These are phyloP conservation scores for Penicillium sp. DNA, from an alignment of 2,329 filamentous ascomycete genomes.

Conservation along the genomic window DNA sequence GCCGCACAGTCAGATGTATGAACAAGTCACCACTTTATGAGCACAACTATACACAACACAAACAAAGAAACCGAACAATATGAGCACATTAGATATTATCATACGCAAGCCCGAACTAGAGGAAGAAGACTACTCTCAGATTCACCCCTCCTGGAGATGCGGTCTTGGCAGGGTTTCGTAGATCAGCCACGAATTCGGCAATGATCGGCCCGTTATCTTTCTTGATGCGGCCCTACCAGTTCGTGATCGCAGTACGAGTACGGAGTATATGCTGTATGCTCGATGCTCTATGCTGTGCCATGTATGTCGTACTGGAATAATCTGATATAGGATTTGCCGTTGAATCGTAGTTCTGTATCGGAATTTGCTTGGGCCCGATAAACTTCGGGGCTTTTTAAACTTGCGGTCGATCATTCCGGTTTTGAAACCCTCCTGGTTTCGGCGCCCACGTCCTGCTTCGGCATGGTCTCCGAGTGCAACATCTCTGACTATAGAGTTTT, in stretches of 20 bases:
- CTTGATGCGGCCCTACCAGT: constrained; percentile 10
- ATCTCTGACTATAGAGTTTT: neutral
- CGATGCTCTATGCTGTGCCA: neutral
- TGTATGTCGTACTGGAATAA: neutral
- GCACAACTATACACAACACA: neutral
- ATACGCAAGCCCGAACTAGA: neutral
- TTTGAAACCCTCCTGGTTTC: neutral
- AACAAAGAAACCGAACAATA: neutral
- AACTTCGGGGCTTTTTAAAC: constrained; percentile 13
- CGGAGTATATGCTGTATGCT: neutral
- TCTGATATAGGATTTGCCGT: neutral
- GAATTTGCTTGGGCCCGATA: constrained; percentile 14
- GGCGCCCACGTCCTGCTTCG: neutral
- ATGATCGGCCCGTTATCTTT: constrained; percentile 19
- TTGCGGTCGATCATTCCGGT: constrained; percentile 7
- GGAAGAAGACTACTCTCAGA: neutral
- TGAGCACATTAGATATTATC: neutral
- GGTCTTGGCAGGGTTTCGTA: constrained; percentile 25
- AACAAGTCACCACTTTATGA: neutral
- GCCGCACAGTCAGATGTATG: constrained; percentile 11
- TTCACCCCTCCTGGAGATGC: constrained; percentile 14
- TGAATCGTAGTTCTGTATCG: neutral
- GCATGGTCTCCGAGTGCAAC: neutral
- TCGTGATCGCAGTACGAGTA: neutral
- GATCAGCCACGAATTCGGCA: constrained; percentile 23